These are phyloP conservation scores for Lathyrus aphaca DNA, from an alignment of 306 rosid genomes.

Conservation along the genomic window DNA sequence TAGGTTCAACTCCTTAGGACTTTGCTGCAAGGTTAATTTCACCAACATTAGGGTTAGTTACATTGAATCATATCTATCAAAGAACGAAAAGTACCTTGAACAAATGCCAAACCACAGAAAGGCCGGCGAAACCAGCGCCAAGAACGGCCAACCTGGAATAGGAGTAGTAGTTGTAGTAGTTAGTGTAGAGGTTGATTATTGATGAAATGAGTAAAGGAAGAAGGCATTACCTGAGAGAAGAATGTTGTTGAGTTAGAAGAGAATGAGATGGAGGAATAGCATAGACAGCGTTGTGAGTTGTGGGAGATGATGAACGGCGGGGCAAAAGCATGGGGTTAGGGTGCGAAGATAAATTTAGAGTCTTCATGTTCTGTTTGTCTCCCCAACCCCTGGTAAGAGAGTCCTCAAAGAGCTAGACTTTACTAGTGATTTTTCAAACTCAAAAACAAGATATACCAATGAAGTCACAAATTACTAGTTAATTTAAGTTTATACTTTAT, in stretches of 20 bases:
- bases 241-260: slow-evolving; percentile 41
- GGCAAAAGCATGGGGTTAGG: slow-evolving; percentile 6
- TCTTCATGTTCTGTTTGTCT: slow-evolving; percentile 1
- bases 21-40: slow-evolving; percentile 53
- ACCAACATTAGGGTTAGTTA: slow-evolving; percentile 3
- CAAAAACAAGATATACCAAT: no score
- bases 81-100: slow-evolving; percentile 44
- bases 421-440: no score
- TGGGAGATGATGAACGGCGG: not conserved
- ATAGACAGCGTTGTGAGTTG: not conserved
- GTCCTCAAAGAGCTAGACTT: no score
- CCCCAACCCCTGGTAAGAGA: no score
- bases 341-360: slow-evolving; percentile 8
- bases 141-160: slow-evolving; percentile 70
- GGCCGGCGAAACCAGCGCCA: slow-evolving; percentile 98
- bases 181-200: not conserved
- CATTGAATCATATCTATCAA: not conserved
- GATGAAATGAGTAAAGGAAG: slow-evolving; percentile 2
- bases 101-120: slow-evolving; percentile 84
- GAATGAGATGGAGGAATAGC: slow-evolving; percentile 7
- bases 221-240: slow-evolving; percentile 59
- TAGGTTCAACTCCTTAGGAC: slow-evolving; percentile 62
- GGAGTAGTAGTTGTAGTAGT: no score
- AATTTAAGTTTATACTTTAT: no score
- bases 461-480: no score